These are phyloP conservation scores for Scytalidium sp. DNA, from an alignment of 2,329 filamentous ascomycete genomes.

Conservation along the genomic window DNA sequence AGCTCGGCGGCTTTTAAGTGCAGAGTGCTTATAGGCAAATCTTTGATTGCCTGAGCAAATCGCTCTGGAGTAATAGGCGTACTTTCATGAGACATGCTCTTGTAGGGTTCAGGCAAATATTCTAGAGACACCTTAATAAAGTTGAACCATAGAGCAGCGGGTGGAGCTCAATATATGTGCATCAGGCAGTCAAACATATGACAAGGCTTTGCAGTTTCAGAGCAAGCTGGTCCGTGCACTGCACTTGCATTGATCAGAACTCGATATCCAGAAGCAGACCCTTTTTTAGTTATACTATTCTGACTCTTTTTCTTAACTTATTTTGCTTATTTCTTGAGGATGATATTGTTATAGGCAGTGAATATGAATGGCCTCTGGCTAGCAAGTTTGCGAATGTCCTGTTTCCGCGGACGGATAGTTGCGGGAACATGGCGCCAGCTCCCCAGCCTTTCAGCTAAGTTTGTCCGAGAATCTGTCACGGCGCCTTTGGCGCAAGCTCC, in stretches of 20 bases:
- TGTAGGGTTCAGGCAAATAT: neutral
- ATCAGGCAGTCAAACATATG: neutral
- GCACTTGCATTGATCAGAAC: conserved; percentile 36
- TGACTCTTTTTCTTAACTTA: neutral
- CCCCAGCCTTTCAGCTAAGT: conserved; percentile 19
- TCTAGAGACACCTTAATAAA: no score
- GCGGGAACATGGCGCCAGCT: conserved; percentile 19
- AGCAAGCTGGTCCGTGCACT: conserved; percentile 7
- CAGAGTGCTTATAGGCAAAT: conserved; percentile 61
- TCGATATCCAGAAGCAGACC: conserved; percentile 10
- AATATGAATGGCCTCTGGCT: conserved; percentile 25
- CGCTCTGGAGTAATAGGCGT: conserved; percentile 57
- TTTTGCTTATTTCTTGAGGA: neutral
- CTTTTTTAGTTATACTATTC: neutral
- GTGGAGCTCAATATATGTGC: neutral
- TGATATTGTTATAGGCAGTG: conserved; percentile 9
- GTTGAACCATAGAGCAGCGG: no score
- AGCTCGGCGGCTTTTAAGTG: conserved; percentile 75
- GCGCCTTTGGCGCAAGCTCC: conserved; percentile 10
- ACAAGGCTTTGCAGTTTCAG: neutral
- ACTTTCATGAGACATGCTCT: conserved; percentile 59
- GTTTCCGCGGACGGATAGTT: conserved; percentile 9
- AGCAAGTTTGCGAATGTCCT: conserved; percentile 17
- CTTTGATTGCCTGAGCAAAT: conserved; percentile 65
- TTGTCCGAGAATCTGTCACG: conserved; percentile 14